A percentile compares a stretch with the other conserved stretches of the same genome.
These are phyloP conservation scores for Penicillium nordicum DNA, from an alignment of 2,329 filamentous ascomycete species.

Conservation along the genomic window DNA sequence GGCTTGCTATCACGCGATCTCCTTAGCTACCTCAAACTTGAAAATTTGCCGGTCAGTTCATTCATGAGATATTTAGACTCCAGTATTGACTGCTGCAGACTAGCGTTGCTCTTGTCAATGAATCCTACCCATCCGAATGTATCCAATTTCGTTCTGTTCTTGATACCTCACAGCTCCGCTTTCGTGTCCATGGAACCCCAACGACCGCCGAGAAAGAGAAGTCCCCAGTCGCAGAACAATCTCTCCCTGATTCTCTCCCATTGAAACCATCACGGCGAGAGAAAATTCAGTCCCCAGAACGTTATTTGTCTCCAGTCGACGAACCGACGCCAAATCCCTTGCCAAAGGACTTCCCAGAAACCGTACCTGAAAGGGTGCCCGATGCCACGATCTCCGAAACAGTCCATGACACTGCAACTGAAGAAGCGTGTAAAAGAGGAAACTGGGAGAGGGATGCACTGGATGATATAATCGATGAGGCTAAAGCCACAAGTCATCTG, in stretches of 20 bases:
- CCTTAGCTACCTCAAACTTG: constrained; percentile 52
- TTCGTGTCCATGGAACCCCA: constrained; percentile 35
- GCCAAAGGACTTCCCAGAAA: background rate
- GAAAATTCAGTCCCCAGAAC: constrained; percentile 13
- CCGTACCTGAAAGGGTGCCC: background rate
- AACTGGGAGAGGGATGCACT: constrained; percentile 52
- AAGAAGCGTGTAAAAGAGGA: background rate
- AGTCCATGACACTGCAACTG: background rate
- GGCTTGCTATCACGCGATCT: constrained; percentile 63
- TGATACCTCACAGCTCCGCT: constrained; percentile 56
- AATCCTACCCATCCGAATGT: constrained; percentile 67
- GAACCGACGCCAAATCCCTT: background rate
- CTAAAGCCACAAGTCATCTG: constrained; percentile 59
- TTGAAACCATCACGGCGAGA: constrained; percentile 29
- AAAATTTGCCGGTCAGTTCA: constrained; percentile 47
- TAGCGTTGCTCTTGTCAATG: constrained; percentile 58
- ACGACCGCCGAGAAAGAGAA: constrained; percentile 10
- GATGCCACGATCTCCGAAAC: background rate
- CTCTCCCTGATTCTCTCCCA: constrained; percentile 19
- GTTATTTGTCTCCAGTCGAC: constrained; percentile 13
- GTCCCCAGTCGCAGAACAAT: constrained; percentile 6
- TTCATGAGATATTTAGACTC: background rate
- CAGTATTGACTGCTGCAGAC: constrained; percentile 24
- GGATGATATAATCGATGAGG: constrained; percentile 61
- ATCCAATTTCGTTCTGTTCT: constrained; percentile 57